These are phyloP conservation scores for Hypocrella siamensis DNA, from an alignment of 2,329 filamentous ascomycete species.

Conservation along the genomic window DNA sequence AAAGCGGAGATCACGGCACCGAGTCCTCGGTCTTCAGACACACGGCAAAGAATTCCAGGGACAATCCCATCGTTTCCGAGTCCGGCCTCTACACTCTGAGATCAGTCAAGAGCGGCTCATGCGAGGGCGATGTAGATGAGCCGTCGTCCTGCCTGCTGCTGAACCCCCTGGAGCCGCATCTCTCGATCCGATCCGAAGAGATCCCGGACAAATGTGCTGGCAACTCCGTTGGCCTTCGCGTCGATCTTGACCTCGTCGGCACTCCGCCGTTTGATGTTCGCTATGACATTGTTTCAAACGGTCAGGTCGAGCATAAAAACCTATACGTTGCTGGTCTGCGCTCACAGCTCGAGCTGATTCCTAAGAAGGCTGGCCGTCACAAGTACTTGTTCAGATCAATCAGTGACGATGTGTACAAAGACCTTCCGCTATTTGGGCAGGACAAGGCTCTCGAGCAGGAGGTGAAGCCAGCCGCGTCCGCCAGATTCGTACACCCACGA, in stretches of 20 bases:
- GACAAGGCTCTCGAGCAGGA: conserved; percentile 63
- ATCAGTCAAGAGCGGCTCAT: conserved; percentile 65
- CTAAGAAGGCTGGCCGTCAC: conserved; percentile 68
- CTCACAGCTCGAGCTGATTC: conserved; percentile 72
- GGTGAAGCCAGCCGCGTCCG: conserved; percentile 83
- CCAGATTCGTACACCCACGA: conserved; percentile 44
- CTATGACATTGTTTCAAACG: conserved; percentile 57
- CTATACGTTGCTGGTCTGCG: conserved; percentile 55
- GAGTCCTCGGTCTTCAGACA: conserved; percentile 41
- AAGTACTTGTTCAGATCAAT: conserved; percentile 73
- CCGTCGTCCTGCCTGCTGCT: conserved; percentile 85
- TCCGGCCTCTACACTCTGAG: conserved; percentile 79
- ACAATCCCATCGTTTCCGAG: conserved; percentile 53
- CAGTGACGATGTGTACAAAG: conserved; percentile 66
- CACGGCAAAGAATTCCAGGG: conserved; percentile 42
- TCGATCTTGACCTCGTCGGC: conserved; percentile 80
- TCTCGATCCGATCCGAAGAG: conserved; percentile 59
- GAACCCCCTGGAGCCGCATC: conserved; percentile 75
- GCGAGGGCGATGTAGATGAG: conserved; percentile 77
- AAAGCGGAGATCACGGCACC: conserved; percentile 53
- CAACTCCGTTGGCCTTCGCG: conserved; percentile 77
- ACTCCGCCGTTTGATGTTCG: conserved; percentile 79
- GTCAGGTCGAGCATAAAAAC: conserved; percentile 35
- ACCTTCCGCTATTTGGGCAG: conserved; percentile 43
- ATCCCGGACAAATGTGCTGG: conserved; percentile 93